Conservation (phyloP, 495 filamentous ascomycete genomes). For the Bombardia bombarda region DNA sequence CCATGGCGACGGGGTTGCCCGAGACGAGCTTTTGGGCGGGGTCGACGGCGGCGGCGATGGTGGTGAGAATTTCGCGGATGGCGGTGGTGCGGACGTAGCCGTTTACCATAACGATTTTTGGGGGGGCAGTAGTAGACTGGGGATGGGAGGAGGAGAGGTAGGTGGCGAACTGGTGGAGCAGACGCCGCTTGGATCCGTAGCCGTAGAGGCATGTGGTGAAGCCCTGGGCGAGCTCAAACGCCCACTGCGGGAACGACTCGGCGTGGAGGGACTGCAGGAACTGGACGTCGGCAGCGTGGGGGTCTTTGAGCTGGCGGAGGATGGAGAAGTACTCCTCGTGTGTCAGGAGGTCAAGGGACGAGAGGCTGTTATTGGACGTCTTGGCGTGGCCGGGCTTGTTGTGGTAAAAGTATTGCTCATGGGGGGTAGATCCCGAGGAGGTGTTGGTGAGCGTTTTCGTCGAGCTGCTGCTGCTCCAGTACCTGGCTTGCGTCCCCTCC, state of each 20-base stretch:
- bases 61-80: constrained; percentile 70
- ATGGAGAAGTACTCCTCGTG: constrained; percentile 87
- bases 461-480: constrained; percentile 2
- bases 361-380: constrained; percentile 80
- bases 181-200: constrained; percentile 76
- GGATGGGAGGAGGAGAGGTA: constrained; percentile 53
- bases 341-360: constrained; percentile 65
- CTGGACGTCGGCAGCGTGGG: constrained; percentile 61
- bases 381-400: constrained; percentile 73
- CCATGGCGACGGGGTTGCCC: constrained; percentile 38
- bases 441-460: constrained; percentile 70
- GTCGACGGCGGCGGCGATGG: constrained; percentile 58
- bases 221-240: constrained; percentile 79
- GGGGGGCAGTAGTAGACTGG: constrained; percentile 17
- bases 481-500: constrained; percentile 18
- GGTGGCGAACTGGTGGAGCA: constrained; percentile 70
- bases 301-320: constrained; percentile 57
- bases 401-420: constrained; percentile 91
- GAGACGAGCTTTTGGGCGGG: constrained; percentile 36
- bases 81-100: constrained; percentile 74
- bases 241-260: constrained; percentile 83
- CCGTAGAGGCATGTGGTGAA: constrained; percentile 92
- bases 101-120: constrained; percentile 76
- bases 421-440: constrained; percentile 72
- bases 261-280: constrained; percentile 69